These are phyloP conservation scores for Globisporangium okanoganense DNA, from an alignment of 352 stramenopile genomes.

Conservation along the genomic window DNA sequence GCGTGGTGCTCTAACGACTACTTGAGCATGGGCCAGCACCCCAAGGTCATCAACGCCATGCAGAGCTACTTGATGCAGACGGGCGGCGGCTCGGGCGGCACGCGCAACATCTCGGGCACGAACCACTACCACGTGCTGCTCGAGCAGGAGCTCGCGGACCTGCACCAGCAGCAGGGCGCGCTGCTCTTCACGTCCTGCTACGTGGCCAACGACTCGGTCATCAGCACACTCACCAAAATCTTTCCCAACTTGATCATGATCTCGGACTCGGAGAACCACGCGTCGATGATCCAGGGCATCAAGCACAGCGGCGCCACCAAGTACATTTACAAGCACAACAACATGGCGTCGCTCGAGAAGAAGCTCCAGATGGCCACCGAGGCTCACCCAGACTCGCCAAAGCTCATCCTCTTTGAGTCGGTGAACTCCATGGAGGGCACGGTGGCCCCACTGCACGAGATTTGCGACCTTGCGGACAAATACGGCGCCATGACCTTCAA, in stretches of 20 bases:
- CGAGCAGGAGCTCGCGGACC: constrained; percentile 76
- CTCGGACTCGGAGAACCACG: constrained; percentile 90
- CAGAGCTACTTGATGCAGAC: constrained; percentile 79
- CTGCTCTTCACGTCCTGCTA: constrained; percentile 90
- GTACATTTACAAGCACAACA: constrained; percentile 87
- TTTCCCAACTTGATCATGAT: constrained; percentile 89
- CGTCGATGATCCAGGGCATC: constrained; percentile 87
- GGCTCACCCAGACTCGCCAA: constrained; percentile 65
- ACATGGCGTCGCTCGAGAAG: constrained; percentile 72
- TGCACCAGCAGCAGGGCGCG: constrained; percentile 84
- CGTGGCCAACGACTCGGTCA: constrained; percentile 89
- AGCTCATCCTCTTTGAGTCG: constrained; percentile 85
- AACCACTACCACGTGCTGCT: constrained; percentile 90
- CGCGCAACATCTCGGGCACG: constrained; percentile 89
- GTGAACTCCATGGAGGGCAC: constrained; percentile 89
- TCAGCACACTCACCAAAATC: constrained; percentile 87
- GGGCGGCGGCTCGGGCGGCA: constrained; percentile 78
- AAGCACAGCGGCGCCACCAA: constrained; percentile 74
- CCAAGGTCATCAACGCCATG: constrained; percentile 83
- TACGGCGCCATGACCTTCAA: constrained; percentile 92
- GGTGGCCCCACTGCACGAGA: constrained; percentile 80
- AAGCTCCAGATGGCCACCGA: constrained; percentile 54
- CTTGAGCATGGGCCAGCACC: constrained; percentile 88
- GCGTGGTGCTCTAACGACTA: constrained; percentile 92
- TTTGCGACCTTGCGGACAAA: constrained; percentile 85